Base-by-base conservation (phyloP, 306 rosid genomes). In the Lathyrus aphaca region DNA sequence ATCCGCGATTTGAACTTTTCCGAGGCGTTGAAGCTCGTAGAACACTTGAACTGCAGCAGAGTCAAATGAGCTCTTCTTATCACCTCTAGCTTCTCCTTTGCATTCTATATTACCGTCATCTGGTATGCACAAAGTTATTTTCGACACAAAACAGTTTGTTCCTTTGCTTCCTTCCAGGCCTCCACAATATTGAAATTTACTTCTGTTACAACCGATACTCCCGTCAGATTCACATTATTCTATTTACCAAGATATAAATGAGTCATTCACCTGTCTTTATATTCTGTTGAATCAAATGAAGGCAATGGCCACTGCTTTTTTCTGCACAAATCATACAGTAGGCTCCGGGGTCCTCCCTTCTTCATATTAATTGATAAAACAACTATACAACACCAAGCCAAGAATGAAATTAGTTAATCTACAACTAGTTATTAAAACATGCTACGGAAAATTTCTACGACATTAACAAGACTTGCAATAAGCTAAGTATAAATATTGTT, bases 321-420 rank as follows among this genome's bases (percentile, higher is more conserved):
- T 88, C 77, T 91, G 77, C 99, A 95, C 32, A 91, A 69, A 19
- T 84, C 85, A 37, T 64, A 79, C 35, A 95, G 81, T 56, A 89
- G 40, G 21, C 53, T 74, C 17, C 99, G 86, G 12, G 97, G 99
- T 71, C 96, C 99, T 81, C 97, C 99, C 81, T 91, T 94, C 76
- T 79, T 84, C 86, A 77, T 84, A 69, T 71, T 83, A 74, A 84
- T 87, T 55, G 90, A 61, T 64, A 76, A 67, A 46, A 84, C 83
- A 49, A 80, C 91, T 87, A 84, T 69, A 51, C 58, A 71, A 17
- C 65, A 68, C 43, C 69, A 64, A 78, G 60, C 18, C 69, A 45
- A 45, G 14, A 72, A 59, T 39, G 16, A 60, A 25, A 56, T 49
- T 46, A 62, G 63, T 49, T 39, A 62, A 39, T 44, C 21, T 32